phyloP scores from a whole-genome alignment of 192 early-diverging fungal genomes.

The Coemansia sp. region DNA sequence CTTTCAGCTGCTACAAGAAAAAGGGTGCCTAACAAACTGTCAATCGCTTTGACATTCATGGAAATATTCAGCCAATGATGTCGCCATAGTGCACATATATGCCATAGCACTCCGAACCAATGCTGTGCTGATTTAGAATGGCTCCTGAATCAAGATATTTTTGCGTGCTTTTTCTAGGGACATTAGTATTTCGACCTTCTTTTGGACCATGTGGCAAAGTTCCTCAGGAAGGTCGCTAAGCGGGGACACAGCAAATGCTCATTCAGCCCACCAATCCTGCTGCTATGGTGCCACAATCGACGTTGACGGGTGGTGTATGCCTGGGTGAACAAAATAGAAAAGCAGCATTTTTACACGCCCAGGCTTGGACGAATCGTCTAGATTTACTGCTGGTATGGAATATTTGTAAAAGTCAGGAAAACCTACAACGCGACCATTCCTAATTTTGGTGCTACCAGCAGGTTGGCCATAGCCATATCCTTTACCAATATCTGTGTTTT shows the following conservation, averaged over 20 bases:
- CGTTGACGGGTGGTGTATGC: conserved; percentile 50
- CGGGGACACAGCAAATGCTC: neutral
- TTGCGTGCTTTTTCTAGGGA: neutral
- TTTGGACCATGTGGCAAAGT: neutral
- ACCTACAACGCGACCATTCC: conserved; percentile 57
- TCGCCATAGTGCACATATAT: neutral
- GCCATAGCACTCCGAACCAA: neutral
- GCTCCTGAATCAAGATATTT: neutral
- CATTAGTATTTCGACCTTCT: conserved; percentile 5
- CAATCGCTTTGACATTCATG: no score
- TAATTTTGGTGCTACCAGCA: conserved; percentile 42
- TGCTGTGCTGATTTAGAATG: neutral
- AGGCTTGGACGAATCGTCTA: conserved; percentile 55
- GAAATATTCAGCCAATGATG: neutral
- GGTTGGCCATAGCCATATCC: conserved; percentile 24
- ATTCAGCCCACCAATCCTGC: conserved; percentile 31
- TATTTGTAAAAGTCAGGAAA: conserved; percentile 73
- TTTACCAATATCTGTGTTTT: conserved; percentile 25
- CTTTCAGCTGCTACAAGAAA: no score
- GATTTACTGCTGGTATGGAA: conserved; percentile 54
- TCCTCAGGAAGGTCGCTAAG: neutral
- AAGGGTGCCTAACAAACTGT: no score
- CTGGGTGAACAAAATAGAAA: conserved; percentile 68
- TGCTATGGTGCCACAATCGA: conserved; percentile 64
- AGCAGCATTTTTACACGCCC: conserved; percentile 62